phyloP scores from a whole-genome alignment of 345 rosid genomes.

The Abelmoschus esculentus region DNA sequence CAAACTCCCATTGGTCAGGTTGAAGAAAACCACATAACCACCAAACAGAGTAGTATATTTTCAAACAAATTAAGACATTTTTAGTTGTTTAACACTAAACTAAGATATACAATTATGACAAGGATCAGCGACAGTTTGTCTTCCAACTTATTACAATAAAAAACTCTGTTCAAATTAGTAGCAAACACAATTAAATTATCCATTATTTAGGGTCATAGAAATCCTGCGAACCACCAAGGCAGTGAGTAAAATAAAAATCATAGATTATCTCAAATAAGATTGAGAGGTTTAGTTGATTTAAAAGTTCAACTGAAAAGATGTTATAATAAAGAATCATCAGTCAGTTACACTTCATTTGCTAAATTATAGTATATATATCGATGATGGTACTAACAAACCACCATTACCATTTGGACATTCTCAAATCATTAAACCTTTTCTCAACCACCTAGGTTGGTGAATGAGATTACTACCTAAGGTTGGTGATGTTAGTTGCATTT shows the following conservation, averaged over 20 bases:
- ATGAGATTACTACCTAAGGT: background rate
- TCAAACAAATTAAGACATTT: background rate
- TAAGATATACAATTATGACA: background rate
- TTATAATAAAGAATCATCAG: conserved; percentile 1
- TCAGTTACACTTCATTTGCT: background rate
- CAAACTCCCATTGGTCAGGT: background rate
- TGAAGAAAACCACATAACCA: background rate
- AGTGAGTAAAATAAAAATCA: background rate
- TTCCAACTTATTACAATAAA: background rate
- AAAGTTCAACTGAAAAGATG: background rate
- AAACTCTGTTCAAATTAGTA: background rate
- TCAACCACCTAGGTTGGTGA: background rate
- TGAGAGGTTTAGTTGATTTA: background rate
- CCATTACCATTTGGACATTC: background rate
- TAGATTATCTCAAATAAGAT: background rate
- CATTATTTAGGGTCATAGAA: background rate
- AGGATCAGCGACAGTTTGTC: background rate
- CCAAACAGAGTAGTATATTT: background rate
- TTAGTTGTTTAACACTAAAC: background rate
- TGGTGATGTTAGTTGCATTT: background rate
- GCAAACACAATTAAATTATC: background rate
- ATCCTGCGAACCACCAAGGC: background rate
- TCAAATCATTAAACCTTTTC: background rate
- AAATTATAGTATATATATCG: background rate
- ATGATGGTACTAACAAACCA: background rate